Percentiles rank a stretch among this genome's conserved stretches.
These are phyloP conservation scores for Russula foetens DNA, from an alignment of 768 basidiomycete genomes.

Conservation along the genomic window DNA sequence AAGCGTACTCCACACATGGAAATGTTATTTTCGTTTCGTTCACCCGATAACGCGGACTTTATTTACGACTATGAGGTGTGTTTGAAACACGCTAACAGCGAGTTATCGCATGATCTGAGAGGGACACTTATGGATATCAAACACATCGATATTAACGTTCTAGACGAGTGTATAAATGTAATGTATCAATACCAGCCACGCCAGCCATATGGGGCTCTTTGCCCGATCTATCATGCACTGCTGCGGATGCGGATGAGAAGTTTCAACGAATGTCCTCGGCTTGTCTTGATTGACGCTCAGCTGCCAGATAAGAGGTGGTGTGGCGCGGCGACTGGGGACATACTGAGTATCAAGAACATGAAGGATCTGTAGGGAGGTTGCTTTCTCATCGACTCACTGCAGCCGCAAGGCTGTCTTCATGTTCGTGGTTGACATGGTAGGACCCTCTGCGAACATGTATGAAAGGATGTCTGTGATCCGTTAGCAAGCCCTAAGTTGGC, in stretches of 20 bases:
- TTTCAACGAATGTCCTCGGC: no score
- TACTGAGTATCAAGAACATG: no score
- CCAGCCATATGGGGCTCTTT: background rate
- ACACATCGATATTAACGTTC: conserved; percentile 1
- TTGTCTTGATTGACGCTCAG: background rate
- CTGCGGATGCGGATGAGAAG: background rate
- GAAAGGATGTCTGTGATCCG: background rate
- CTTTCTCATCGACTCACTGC: background rate
- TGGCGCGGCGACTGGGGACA: background rate
- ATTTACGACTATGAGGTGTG: background rate
- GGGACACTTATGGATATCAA: conserved; percentile 13
- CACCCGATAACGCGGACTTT: background rate
- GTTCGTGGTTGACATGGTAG: background rate
- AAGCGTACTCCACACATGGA: background rate
- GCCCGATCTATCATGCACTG: background rate
- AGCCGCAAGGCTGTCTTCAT: background rate
- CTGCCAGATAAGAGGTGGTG: background rate
- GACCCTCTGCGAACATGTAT: background rate
- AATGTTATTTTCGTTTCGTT: background rate
- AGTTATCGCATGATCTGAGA: background rate
- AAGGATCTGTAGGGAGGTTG: no score
- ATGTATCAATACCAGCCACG: conserved; percentile 10
- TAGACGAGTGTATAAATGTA: conserved; percentile 7
- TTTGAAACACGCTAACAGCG: conserved; percentile 5
- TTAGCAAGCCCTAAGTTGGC: background rate